Evolutionary conservation across 2,329 filamentous ascomycete species (phyloP), one percentile per base, ranked within the genome.

Genomic region (Fusarium decemcellulare): DNA sequence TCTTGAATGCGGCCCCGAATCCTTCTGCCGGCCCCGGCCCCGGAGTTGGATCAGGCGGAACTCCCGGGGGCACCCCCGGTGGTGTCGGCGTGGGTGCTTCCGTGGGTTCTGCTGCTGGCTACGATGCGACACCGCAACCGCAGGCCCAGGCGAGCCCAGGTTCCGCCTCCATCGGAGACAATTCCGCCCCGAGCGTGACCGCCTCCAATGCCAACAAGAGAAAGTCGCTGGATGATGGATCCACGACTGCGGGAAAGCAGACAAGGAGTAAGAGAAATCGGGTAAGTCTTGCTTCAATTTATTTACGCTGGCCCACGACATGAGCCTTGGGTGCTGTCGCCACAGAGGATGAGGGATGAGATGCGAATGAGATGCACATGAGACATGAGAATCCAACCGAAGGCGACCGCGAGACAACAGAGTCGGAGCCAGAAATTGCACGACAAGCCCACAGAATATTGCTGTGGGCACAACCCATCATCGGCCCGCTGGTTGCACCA

Each of bases 261-360:
- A 87, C 87, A 77, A 80, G 87, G 71, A 89, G 86, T 76, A 90
- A 90, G 76, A 84, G 88, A 63, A 90, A 90, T 69, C 80, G 88
- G 75, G 86, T 88, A 71, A 79, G 84, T 84, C 47, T 50, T 57
- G 18, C 42, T 50, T 37, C 40, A 39, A 44, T 64, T 60, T 48
- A 44, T 54, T 53, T 58, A 40, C 16, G 32, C 59, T 58, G 42
- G 36, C 40, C n/a, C 37, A 36, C 47, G 16, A 2, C 16, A 37
- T 57, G 52, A 27, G 27, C 16, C 30, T 39, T 15, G n/a, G 34
- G 12, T 56, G 4, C 23, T 23, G 23, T 23, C 23, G 23, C 55
- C 30, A 36, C 29, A 39, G 55, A 39, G 39, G 34, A 30, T 30
- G 32, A 52, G 64, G 58, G 32, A 47, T 61, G 51, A 63, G 63